Conservation (phyloP, 257 asterid species). For the Petunia axillaris region DNA sequence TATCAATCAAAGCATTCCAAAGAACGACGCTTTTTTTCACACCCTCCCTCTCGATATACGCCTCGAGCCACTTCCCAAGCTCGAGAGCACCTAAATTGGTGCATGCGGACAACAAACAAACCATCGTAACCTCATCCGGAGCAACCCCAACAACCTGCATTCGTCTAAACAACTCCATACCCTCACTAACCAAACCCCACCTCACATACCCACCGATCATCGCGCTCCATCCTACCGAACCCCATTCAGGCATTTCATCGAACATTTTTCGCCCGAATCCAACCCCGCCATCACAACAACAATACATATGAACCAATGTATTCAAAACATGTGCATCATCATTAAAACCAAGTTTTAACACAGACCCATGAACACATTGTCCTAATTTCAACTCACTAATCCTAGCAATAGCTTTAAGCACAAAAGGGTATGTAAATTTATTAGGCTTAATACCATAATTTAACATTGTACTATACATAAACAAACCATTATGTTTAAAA, state of each 20-base stretch:
- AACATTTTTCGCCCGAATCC: conserved; percentile 57
- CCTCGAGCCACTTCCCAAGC: conserved; percentile 76
- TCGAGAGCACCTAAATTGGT: conserved; percentile 71
- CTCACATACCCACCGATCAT: conserved; percentile 77
- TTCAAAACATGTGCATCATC: conserved; percentile 58
- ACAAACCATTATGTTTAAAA: conserved; percentile 45
- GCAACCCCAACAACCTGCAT: conserved; percentile 61
- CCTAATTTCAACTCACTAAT: conserved; percentile 55
- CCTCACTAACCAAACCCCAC: conserved; percentile 64
- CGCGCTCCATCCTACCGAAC: conserved; percentile 65
- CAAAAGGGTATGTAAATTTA: conserved; percentile 76
- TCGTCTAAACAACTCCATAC: conserved; percentile 53
- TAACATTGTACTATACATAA: conserved; percentile 53
- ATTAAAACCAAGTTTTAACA: conserved; percentile 56
- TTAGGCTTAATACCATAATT: conserved; percentile 51
- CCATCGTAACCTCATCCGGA: conserved; percentile 78
- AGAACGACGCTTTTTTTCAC: conserved; percentile 52
- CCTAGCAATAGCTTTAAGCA: conserved; percentile 85
- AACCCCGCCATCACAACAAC: conserved; percentile 58
- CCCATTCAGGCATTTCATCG: conserved; percentile 57
- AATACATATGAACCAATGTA: conserved; percentile 68
- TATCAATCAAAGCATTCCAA: conserved; percentile 68
- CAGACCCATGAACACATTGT: conserved; percentile 56
- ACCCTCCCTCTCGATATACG: conserved; percentile 56
- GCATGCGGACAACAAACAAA: conserved; percentile 72